phyloP scores from a whole-genome alignment of 331 rosid genomes.

The Quercus tomentella region DNA sequence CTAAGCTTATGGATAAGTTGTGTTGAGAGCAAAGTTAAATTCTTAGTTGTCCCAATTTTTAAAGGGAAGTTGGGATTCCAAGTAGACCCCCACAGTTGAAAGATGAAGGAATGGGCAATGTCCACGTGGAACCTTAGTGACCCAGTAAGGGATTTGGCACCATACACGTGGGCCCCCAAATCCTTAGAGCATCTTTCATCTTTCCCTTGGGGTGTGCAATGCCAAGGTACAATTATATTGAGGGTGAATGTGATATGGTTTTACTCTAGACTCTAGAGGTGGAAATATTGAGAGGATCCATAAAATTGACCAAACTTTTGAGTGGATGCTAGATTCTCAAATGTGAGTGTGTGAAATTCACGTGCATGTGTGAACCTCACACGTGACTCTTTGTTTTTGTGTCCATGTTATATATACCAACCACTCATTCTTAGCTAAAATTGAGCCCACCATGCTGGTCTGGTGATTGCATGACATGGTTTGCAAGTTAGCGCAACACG shows the following conservation, averaged over 20 bases:
- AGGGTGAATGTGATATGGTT: neutral
- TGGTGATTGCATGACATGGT: neutral
- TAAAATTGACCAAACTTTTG: slow-evolving; percentile 16
- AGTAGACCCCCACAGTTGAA: neutral
- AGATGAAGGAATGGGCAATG: slow-evolving; percentile 17
- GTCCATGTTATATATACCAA: neutral
- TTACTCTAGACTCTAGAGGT: no score
- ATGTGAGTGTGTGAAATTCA: slow-evolving; percentile 6
- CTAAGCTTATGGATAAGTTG: no score
- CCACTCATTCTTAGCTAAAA: no score
- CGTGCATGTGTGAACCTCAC: slow-evolving; percentile 29
- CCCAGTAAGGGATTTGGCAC: slow-evolving; percentile 25
- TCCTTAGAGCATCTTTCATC: slow-evolving; percentile 12
- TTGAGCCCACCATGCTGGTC: neutral
- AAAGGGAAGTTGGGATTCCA: neutral
- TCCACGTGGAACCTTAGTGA: slow-evolving; percentile 37
- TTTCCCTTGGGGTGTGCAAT: slow-evolving; percentile 2
- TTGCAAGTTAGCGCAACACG: neutral
- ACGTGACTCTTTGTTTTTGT: slow-evolving; percentile 26
- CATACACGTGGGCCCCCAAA: slow-evolving; percentile 30
- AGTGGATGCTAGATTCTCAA: neutral
- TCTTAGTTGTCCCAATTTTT: neutral
- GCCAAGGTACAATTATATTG: no score
- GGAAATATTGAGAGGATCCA: neutral
- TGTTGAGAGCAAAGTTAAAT: no score